Conservation (phyloP, 202 grass and related monocot species). For the Bolboschoenoplectus hybrid region DNA sequence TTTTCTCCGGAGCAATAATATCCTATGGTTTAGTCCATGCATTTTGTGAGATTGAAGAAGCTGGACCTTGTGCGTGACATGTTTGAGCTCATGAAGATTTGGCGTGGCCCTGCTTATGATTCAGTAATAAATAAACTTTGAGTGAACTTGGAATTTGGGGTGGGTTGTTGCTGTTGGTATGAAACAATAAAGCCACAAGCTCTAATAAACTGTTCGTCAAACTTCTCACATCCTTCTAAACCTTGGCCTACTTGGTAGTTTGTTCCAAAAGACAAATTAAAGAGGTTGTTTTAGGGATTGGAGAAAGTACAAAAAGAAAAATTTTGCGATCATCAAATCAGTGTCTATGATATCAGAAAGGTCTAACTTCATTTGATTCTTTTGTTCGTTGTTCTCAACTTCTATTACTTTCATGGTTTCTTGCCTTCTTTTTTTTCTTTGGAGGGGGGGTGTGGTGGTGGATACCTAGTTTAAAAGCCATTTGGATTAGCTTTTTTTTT, state of each 20-base stretch:
- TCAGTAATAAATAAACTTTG: background rate
- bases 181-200: background rate
- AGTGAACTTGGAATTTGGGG: background rate
- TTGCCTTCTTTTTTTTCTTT: too few relatives aligned
- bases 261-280: background rate
- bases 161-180: background rate
- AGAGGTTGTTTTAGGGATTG: background rate
- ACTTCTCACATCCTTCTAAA: background rate
- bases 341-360: constrained; percentile 22
- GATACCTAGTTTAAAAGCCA: too few relatives aligned
- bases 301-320: background rate
- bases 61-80: background rate
- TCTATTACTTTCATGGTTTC: background rate
- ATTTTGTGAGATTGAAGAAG: background rate
- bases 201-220: background rate
- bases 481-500: too few relatives aligned
- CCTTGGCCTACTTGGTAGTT: background rate
- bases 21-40: background rate
- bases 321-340: background rate
- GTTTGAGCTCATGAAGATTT: background rate
- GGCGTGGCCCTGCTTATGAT: background rate
- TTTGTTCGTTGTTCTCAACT: background rate
- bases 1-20: too few relatives aligned
- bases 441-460: too few relatives aligned
- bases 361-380: background rate